Conservation (phyloP, 306 rosid species). For the Cucumis cinereus region DNA sequence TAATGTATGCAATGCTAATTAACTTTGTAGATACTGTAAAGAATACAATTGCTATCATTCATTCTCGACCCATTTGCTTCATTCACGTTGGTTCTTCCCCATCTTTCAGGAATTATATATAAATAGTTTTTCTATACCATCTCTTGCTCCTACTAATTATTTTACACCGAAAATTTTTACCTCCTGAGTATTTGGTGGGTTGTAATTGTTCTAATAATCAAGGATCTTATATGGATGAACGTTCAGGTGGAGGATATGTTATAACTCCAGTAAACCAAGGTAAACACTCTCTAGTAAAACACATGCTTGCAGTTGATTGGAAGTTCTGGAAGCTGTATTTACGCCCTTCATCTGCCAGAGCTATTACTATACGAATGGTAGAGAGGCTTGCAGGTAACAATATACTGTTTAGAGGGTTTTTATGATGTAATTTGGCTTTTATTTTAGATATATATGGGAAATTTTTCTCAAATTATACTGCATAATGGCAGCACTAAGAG, state of each 20-base stretch:
- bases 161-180: background rate
- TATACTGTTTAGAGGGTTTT: conserved; percentile 9
- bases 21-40: conserved; percentile 1
- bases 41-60: background rate
- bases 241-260: conserved; percentile 83
- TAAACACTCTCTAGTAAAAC: conserved; percentile 60
- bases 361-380: conserved; percentile 68
- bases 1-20: conserved; percentile 46
- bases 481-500: conserved; percentile 53
- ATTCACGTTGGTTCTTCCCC: background rate
- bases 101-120: background rate
- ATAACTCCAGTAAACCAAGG: conserved; percentile 65
- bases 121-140: background rate
- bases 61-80: background rate
- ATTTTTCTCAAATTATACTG: background rate
- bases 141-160: background rate
- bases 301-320: conserved; percentile 94
- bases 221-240: background rate
- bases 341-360: conserved; percentile 49
- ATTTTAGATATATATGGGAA: background rate
- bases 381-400: conserved; percentile 61
- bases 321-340: conserved; percentile 63
- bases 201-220: background rate
- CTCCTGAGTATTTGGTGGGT: background rate
- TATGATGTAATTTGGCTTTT: background rate